Conservation (phyloP, 192 early-diverging fungal genomes). For the Pilaira anomala region DNA sequence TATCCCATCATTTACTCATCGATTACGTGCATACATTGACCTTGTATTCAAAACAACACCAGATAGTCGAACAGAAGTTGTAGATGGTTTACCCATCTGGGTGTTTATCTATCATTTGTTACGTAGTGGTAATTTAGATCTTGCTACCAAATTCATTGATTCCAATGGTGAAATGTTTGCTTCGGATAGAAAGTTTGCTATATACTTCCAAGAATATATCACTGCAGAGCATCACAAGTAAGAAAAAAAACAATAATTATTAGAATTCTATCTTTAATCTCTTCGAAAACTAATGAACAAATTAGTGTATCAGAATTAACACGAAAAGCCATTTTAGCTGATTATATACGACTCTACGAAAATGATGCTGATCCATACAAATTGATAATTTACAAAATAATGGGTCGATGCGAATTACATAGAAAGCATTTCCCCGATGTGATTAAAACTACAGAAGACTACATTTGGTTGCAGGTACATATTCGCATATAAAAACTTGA, state of each 20-base stretch:
- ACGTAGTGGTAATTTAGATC: constrained; percentile 66
- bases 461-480: constrained; percentile 81
- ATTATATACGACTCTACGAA: constrained; percentile 49
- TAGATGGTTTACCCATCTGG: constrained; percentile 74
- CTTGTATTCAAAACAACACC: constrained; percentile 62
- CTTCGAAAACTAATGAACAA: not conserved
- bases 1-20: constrained; percentile 67
- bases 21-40: constrained; percentile 69
- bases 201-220: constrained; percentile 67
- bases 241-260: not conserved
- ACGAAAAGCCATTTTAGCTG: constrained; percentile 57
- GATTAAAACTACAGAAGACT: constrained; percentile 84
- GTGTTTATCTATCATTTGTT: constrained; percentile 82
- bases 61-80: constrained; percentile 40
- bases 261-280: not conserved
- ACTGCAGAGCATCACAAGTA: constrained; percentile 41
- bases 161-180: constrained; percentile 54
- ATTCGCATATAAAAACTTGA: not conserved
- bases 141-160: constrained; percentile 65
- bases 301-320: constrained; percentile 39
- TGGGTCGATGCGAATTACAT: constrained; percentile 85
- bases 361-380: constrained; percentile 86
- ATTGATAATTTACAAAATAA: constrained; percentile 79
- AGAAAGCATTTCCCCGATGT: constrained; percentile 64
- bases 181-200: constrained; percentile 66